Conservation (phyloP, 1,284 basidiomycete species). For the Amylostereum chailletii region DNA sequence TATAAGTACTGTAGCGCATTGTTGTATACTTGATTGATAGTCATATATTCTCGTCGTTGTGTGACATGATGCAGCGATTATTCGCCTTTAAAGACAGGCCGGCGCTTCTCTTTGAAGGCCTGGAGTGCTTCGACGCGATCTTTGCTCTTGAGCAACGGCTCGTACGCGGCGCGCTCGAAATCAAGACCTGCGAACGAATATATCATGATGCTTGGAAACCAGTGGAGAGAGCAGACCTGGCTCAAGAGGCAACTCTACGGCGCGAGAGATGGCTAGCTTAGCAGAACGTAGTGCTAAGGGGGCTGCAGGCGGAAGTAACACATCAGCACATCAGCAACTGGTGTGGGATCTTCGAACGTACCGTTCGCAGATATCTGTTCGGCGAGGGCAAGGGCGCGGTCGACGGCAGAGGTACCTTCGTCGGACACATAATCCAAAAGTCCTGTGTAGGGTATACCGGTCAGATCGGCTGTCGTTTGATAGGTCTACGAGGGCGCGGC, state of each 20-base stretch:
- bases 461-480: conserved; percentile 4
- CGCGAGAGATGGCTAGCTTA: conserved; percentile 80
- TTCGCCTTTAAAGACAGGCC: conserved; percentile 78
- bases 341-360: conserved; percentile 22
- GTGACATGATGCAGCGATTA: conserved; percentile 24
- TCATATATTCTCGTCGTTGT: no score
- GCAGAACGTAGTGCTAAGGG: conserved; percentile 85
- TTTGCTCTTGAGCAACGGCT: conserved; percentile 68
- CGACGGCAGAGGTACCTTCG: conserved; percentile 48
- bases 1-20: not conserved
- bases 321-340: not conserved
- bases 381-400: conserved; percentile 59
- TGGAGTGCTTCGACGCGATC: conserved; percentile 82
- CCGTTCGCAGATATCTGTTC: conserved; percentile 64
- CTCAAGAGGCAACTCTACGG: conserved; percentile 70
- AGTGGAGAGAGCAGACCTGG: conserved; percentile 36
- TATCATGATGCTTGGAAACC: not conserved
- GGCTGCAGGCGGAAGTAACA: conserved; percentile 35
- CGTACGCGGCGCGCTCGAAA: conserved; percentile 83
- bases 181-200: conserved; percentile 53
- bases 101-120: conserved; percentile 86
- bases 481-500: conserved; percentile 10
- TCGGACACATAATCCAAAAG: conserved; percentile 74
- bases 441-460: conserved; percentile 32
- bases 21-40: not conserved